phyloP scores from a whole-genome alignment of 73 alveolate genomes.

The Paraurostyla sp. region DNA sequence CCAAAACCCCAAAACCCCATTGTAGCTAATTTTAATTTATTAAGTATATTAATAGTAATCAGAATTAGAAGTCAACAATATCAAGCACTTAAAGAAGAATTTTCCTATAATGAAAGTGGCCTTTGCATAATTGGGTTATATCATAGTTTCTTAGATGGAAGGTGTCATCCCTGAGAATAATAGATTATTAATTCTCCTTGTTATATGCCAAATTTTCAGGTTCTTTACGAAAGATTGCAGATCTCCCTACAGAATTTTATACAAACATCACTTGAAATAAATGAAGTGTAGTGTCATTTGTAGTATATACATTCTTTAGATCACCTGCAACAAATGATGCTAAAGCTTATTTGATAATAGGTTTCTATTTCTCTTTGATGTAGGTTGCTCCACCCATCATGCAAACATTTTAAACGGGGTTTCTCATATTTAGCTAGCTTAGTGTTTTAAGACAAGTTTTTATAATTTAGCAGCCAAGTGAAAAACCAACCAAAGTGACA shows the following conservation, averaged over 20 bases:
- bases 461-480: background rate
- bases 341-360: background rate
- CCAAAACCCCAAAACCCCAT: constrained; percentile 24
- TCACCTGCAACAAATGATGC: background rate
- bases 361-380: background rate
- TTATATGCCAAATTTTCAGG: background rate
- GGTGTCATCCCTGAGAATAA: background rate
- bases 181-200: background rate
- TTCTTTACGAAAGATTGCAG: background rate
- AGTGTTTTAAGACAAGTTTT: background rate
- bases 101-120: background rate
- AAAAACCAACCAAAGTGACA: background rate
- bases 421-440: background rate
- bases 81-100: background rate
- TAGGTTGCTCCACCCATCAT: constrained; percentile 19
- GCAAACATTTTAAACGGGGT: background rate
- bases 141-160: background rate
- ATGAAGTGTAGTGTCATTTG: background rate
- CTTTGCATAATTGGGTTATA: background rate
- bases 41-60: background rate
- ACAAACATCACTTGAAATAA: background rate
- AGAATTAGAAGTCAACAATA: background rate
- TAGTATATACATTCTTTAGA: background rate
- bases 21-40: background rate
- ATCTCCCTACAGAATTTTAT: background rate